phyloP scores from a whole-genome alignment of 768 basidiomycete species.

The Leccinum boreale region DNA sequence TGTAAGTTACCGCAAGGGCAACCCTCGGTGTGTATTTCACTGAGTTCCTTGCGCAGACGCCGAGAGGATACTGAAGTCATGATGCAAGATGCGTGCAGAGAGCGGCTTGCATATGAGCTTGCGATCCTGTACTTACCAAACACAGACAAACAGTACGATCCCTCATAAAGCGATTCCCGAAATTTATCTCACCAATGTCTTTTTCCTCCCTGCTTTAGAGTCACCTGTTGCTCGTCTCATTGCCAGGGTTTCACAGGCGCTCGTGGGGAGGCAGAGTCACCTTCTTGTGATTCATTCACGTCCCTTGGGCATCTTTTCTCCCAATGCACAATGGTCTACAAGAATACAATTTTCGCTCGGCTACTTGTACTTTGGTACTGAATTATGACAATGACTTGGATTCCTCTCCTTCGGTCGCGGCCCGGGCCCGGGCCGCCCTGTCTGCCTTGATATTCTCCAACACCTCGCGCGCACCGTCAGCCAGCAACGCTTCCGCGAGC shows the following conservation, averaged over 20 bases:
- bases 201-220: slow-evolving; percentile 61
- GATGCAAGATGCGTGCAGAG: slow-evolving; percentile 14
- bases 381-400: slow-evolving; percentile 4
- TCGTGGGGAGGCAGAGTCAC: slow-evolving; percentile 62
- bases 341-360: slow-evolving; percentile 17
- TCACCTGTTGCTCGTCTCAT: slow-evolving; percentile 53
- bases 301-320: slow-evolving; percentile 11
- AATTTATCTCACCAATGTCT: slow-evolving; percentile 32
- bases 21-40: slow-evolving; percentile 62
- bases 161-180: slow-evolving; percentile 25
- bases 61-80: slow-evolving; percentile 65
- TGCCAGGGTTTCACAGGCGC: slow-evolving; percentile 55
- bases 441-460: slow-evolving; percentile 80
- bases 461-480: slow-evolving; percentile 72
- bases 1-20: slow-evolving; percentile 56
- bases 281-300: slow-evolving; percentile 25
- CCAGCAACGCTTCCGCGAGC: slow-evolving; percentile 63
- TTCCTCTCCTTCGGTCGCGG: slow-evolving; percentile 35
- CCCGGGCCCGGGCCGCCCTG: slow-evolving; percentile 46
- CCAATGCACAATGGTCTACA: slow-evolving; percentile 21
- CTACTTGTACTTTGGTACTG: not conserved
- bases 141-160: slow-evolving; percentile 34
- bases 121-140: slow-evolving; percentile 26
- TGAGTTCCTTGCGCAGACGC: slow-evolving; percentile 69
- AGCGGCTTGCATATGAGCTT: not conserved